Base-by-base conservation (phyloP, 768 basidiomycete genomes). In the Termitomyces sp. region DNA sequence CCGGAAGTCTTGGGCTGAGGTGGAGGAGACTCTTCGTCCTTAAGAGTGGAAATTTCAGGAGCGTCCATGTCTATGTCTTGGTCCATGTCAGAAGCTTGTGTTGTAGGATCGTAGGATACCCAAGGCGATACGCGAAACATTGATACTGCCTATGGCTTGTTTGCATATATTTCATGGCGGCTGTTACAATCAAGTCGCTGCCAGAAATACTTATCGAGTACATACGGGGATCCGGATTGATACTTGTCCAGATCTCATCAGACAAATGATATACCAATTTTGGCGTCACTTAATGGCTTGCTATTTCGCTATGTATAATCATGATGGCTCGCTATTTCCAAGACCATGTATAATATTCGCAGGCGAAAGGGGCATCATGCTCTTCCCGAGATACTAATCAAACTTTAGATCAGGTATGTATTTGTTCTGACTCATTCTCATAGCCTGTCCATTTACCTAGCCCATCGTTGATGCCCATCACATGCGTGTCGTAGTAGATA, bases 31-130 rank as follows among this genome's bases (percentile, higher is more conserved):
- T 79, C 78, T 58, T 91, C 89, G 48, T 90, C 87, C 35, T 75
- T 77, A 35, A 91, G 79, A 30, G 85, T 91, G 26, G 89, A 91
- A 54, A 92, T 91, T 62, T 84, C 84, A 38, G 90, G 90, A 35
- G 89, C 87, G 40, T 91, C 90, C 87, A 91, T 89, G 62, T 80
- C 77, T 47, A 77, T 69, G 64, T 81, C 80, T 42, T 75, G 70
- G 66, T 77, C 75, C 73, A 74, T 74, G 26, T 69, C 62, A 55
- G 60, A 67, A 53, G 59, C 64, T 60, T 62, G 59, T 38, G 57
- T 58, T 57, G 71, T 62, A 43, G 75, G 79, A 66, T 80, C 75
- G 73, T 83, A 83, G 55, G 74, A 68, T 58, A 83, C 80, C 82
- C 83, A 84, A 62, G 83, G 82, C 62, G 83, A 82, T 63, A 77